phyloP scores from a whole-genome alignment of 2,329 filamentous ascomycete genomes.

The Sporothrix schenckii region DNA sequence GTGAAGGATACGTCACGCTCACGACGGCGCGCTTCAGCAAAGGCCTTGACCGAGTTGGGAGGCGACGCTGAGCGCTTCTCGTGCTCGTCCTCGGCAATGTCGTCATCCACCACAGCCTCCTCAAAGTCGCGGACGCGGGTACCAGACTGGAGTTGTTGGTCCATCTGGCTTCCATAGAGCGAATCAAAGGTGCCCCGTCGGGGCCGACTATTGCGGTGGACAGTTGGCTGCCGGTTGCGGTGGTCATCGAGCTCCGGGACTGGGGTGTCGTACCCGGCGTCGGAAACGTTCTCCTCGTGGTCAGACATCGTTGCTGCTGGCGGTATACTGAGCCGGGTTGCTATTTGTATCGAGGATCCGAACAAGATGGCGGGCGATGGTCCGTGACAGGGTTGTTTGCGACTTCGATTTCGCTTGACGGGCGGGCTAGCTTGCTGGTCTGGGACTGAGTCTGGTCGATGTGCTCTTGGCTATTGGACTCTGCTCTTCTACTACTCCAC shows the following conservation, averaged over 20 bases:
- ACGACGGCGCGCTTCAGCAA: conserved; percentile 84
- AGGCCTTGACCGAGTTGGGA: conserved; percentile 96
- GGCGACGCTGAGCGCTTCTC: conserved; percentile 74
- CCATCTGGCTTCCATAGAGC: conserved; percentile 54
- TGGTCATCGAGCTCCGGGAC: conserved; percentile 87
- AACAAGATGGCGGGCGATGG: not conserved
- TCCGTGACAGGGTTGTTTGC: not conserved
- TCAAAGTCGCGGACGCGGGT: conserved; percentile 77
- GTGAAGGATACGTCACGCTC: conserved; percentile 70
- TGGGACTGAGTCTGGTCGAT: conserved; percentile 8
- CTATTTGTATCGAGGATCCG: not conserved
- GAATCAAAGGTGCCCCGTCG: conserved; percentile 76
- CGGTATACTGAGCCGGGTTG: not conserved
- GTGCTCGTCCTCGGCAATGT: conserved; percentile 55
- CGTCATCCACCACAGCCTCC: conserved; percentile 80
- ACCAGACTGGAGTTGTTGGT: conserved; percentile 41
- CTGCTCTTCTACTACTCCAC: conserved; percentile 32
- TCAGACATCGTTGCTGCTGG: conserved; percentile 60
- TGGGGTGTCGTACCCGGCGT: conserved; percentile 71
- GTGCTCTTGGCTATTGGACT: conserved; percentile 9
- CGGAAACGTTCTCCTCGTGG: conserved; percentile 61
- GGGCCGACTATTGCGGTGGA: conserved; percentile 62
- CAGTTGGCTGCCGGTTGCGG: conserved; percentile 65
- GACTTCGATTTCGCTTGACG: conserved; percentile 9
- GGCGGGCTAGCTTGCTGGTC: conserved; percentile 5